These are phyloP conservation scores for Hypoxylon sp. DNA, from an alignment of 2,329 filamentous ascomycete species.

Conservation along the genomic window DNA sequence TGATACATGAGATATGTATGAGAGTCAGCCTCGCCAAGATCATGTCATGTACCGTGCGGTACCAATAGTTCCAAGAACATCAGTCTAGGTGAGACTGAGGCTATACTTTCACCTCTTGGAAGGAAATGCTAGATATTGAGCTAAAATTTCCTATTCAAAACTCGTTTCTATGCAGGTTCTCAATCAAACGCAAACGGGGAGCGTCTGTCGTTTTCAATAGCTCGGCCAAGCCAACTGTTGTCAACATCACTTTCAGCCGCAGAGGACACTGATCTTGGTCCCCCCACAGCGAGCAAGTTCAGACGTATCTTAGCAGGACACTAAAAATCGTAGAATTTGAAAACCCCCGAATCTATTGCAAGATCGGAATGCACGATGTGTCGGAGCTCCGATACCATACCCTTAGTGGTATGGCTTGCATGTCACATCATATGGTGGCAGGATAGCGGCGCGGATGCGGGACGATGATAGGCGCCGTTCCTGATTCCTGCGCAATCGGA, in stretches of 20 bases:
- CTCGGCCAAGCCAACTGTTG: slow-evolving; percentile 18
- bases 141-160: neutral
- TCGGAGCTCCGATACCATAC: slow-evolving; percentile 35
- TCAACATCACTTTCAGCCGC: slow-evolving; percentile 21
- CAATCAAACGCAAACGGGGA: neutral
- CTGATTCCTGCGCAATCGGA: slow-evolving; percentile 32
- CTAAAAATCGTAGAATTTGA: neutral
- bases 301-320: slow-evolving; percentile 1
- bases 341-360: slow-evolving; percentile 1
- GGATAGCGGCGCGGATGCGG: slow-evolving; percentile 30
- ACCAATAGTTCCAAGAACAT: slow-evolving; percentile 1
- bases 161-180: neutral
- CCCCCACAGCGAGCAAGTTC: slow-evolving; percentile 18
- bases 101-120: neutral
- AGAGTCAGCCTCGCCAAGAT: slow-evolving; percentile 5
- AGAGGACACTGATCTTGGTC: slow-evolving; percentile 30
- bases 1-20: neutral
- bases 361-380: slow-evolving; percentile 12
- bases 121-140: neutral
- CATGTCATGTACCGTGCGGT: slow-evolving; percentile 10
- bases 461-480: slow-evolving; percentile 22
- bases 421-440: slow-evolving; percentile 30
- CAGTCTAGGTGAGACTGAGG: slow-evolving; percentile 8
- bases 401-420: slow-evolving; percentile 31
- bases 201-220: slow-evolving; percentile 13